phyloP scores from a whole-genome alignment of 108 stramenopile species.

The Stephanodiscus triporus region DNA sequence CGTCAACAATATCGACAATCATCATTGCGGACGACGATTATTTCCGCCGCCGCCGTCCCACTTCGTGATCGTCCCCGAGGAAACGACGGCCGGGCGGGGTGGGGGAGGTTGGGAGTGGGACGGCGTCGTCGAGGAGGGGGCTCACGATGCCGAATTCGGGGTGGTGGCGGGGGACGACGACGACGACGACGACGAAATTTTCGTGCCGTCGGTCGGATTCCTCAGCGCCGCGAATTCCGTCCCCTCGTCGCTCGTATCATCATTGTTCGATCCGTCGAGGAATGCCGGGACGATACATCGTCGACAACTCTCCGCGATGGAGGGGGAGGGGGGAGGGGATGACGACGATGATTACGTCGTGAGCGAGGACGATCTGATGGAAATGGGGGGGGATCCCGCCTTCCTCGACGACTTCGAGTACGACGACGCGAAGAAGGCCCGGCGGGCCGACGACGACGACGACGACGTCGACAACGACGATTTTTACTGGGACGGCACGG shows the following conservation, averaged over 20 bases:
- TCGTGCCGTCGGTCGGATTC: constrained; percentile 22
- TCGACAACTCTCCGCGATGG: not conserved
- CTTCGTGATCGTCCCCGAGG: not conserved
- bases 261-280: constrained; percentile 2
- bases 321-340: not conserved
- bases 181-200: constrained; percentile 5
- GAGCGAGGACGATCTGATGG: constrained; percentile 25
- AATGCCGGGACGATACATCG: constrained; percentile 17
- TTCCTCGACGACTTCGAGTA: constrained; percentile 7
- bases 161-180: not conserved
- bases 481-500: constrained; percentile 19
- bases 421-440: not conserved
- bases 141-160: constrained; percentile 28
- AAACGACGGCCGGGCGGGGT: not conserved
- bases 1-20: not conserved
- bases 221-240: constrained; percentile 21
- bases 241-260: constrained; percentile 3
- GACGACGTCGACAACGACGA: not conserved
- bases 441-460: not conserved
- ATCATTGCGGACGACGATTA: not conserved
- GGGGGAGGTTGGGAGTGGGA: constrained; percentile 9
- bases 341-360: not conserved
- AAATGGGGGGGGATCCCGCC: constrained; percentile 31
- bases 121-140: constrained; percentile 16
- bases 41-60: no score